Evolutionary conservation across 2,329 filamentous ascomycete species (phyloP), one percentile per base, ranked within the genome.

Genomic region (Purpureocillium takamizusanense): DNA sequence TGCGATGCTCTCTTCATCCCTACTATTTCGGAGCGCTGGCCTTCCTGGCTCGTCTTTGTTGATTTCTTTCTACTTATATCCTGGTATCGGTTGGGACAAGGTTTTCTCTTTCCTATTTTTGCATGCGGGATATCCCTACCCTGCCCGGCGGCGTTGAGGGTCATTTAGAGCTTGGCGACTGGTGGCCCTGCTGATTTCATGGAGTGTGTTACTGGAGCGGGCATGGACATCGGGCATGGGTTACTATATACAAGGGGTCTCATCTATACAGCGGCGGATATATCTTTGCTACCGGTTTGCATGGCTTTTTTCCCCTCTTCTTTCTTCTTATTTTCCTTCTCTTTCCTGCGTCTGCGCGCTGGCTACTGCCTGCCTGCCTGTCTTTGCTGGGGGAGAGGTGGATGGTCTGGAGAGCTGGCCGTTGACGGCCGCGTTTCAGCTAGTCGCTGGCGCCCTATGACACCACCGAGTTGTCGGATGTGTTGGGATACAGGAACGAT

Each of bases 21-120:
- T 46, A 33, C 37, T 40, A 47, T 44, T 45, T 45, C 43, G 51
- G 41, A 39, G 42, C 21, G 21, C 5, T 25, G 21, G n/a, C n/a
- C n/a, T n/a, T n/a, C 10, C 21, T 25, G 21, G 21, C 21, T 25
- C 21, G 21, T 25, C 10, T 25, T 25, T 25, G 21, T 6, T 25
- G 21, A 12, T 30, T 30, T 28, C 16, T 11, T 23, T n/a, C n/a
- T n/a, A n/a, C n/a, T 29, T 13, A 21, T 12, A 35, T 30, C 14
- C 13, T 30, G 31, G 16, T 39, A 23, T 25, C 18, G 17, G 28
- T 33, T 33, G 15, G n/a, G 31, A 14, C 15, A 23, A 30, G 29
- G 37, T 21, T 21, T 40, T 21, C 18, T 31, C 12, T 25, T 29
- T 39, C n/a, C n/a, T n/a, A 25, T 10, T 5, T 25, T 32, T 34